Base-by-base conservation (phyloP, 2,329 filamentous ascomycete species). In the Aureobasidium sp. region DNA sequence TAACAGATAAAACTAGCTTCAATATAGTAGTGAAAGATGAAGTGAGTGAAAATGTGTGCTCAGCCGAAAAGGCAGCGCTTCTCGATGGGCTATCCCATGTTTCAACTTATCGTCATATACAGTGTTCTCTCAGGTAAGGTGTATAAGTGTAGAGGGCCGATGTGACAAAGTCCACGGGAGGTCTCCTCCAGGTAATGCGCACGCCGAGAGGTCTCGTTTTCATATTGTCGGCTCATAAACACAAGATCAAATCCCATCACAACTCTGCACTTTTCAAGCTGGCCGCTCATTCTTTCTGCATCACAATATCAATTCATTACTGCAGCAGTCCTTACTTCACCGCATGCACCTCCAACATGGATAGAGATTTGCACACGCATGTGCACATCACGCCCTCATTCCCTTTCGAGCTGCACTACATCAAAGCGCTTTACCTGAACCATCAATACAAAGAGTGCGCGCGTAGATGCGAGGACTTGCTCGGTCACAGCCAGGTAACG, bases 371-470 rank as follows among this genome's bases (percentile, higher is more conserved):
- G n/a, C 14, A 33, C 12, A 17, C 39, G 12, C 19, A n/a, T n/a
- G 22, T 58, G 5, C n/a, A 37, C 22, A 58, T 48, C 12, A 58
- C 54, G 19, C 29, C 31, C n/a, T 47, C 42, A 5, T 58, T 44
- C 31, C 54, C 54, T 22, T 48, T 58, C 22, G 67, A 70, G 45
- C 65, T 71, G 24, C 68, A 63, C 47, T 64, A 68, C 65, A 68
- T 73, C 67, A 72, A 70, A 60, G 64, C 65, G 12, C 63, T 72
- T n/a, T 71, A 68, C 40, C 31, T 70, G 5, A 62, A 66, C 29
- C 65, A 64, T 40, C 66, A 68, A 37, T 71, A 72, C 53, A 67
- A 70, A 29, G 67, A 68, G 59, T 72, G 70, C 66, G 70, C 71
- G 31, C 68, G 69, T 45, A 65, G 66, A 49, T 70, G 71, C 62